These are phyloP conservation scores for Leccinum sublutescens DNA, from an alignment of 768 basidiomycete species.

Conservation along the genomic window DNA sequence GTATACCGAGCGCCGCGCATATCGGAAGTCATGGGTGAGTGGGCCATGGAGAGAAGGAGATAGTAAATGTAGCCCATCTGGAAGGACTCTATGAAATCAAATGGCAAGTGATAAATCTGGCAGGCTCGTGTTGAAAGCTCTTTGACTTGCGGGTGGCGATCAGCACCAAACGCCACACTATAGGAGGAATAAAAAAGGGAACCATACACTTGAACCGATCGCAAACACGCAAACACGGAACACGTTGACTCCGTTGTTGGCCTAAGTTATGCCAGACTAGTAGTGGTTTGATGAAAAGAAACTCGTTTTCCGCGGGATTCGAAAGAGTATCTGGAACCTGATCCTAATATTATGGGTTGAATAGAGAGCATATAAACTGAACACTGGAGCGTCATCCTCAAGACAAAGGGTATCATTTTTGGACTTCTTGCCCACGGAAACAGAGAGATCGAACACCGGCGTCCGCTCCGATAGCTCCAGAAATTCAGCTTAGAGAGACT, in stretches of 20 bases:
- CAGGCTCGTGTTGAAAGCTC: not conserved
- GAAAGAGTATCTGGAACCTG: not conserved
- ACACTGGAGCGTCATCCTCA: not conserved
- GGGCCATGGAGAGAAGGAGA: not conserved
- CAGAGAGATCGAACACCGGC: not conserved
- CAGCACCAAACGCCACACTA: slow-evolving; percentile 7
- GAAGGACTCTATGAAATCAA: not conserved
- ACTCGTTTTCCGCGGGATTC: not conserved
- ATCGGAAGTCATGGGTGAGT: not conserved
- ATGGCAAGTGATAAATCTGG: not conserved
- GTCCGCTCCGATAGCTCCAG: not conserved
- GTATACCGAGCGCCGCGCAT: too few species aligned
- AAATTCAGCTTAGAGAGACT: not conserved
- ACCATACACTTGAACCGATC: not conserved
- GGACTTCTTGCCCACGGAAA: not conserved
- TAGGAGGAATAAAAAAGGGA: not conserved
- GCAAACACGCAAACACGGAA: not conserved
- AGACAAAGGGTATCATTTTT: not conserved
- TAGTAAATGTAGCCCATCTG: not conserved
- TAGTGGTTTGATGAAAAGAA: not conserved
- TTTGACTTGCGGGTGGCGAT: not conserved
- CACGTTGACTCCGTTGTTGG: not conserved
- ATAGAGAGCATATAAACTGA: not conserved
- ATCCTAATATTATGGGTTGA: not conserved
- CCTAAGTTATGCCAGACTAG: not conserved